Conservation (phyloP, 345 rosid species). For the Heritiera littoralis region DNA sequence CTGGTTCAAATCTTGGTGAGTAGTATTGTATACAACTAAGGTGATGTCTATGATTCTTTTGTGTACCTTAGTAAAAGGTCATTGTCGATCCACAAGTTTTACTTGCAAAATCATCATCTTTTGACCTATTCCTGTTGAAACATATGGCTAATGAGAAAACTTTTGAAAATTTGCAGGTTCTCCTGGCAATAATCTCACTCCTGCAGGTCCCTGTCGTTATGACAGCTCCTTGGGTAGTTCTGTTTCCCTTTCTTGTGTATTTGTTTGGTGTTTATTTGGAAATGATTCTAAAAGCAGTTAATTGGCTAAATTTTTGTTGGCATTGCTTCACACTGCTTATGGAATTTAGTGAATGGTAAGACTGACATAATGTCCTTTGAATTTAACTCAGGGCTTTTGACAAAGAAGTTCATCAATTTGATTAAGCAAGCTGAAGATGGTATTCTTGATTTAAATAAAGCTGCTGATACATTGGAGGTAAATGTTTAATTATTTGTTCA, state of each 20-base stretch:
- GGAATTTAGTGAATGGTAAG: not conserved
- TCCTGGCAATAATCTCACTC: conserved; percentile 72
- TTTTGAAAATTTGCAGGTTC: conserved; percentile 71
- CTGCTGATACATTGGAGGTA: conserved; percentile 95
- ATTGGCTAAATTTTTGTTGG: not conserved
- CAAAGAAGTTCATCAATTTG: conserved; percentile 92
- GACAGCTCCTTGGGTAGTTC: conserved; percentile 92
- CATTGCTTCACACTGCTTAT: conserved; percentile 2
- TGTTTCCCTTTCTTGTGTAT: not conserved
- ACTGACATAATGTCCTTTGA: conserved; percentile 9
- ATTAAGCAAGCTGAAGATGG: conserved; percentile 96
- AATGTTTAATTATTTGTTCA: conserved; percentile 19
- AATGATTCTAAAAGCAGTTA: not conserved
- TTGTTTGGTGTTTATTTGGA: conserved; percentile 11
- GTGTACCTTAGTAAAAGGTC: conserved; percentile 1
- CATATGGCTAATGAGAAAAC: conserved; percentile 21
- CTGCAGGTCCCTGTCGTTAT: conserved; percentile 88
- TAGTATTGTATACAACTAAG: conserved; percentile 8
- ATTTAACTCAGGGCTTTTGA: conserved; percentile 73
- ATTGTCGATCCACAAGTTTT: conserved; percentile 13
- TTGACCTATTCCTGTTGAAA: not conserved
- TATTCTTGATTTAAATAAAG: conserved; percentile 87
- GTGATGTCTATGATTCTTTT: not conserved
- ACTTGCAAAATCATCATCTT: conserved; percentile 1
- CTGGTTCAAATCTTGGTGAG: conserved; percentile 67